A percentile compares a stretch with the other conserved stretches of the same genome.
Evolutionary conservation across 2,329 filamentous ascomycete genomes (phyloP).

Genomic region (Monosporascus sp.): DNA sequence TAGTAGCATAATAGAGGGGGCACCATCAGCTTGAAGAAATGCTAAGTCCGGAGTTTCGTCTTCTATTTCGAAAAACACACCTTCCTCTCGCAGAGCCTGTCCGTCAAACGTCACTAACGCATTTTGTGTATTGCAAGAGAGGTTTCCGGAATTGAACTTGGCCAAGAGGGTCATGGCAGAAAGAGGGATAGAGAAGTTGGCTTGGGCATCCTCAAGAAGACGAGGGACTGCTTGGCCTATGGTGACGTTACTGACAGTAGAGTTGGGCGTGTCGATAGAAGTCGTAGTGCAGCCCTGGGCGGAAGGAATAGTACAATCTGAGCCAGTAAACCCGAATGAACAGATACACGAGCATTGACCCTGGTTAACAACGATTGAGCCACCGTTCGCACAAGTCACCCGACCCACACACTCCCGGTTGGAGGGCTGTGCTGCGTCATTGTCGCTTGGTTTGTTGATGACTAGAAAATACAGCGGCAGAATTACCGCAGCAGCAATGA

Average conservation of each 20-base stretch:
- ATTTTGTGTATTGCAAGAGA: constrained; percentile 83
- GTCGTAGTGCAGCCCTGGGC: constrained; percentile 50
- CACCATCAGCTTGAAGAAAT: constrained; percentile 10
- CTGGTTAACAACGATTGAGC: constrained; percentile 64
- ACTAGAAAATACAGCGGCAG: constrained; percentile 66
- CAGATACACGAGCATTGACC: constrained; percentile 81
- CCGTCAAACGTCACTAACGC: constrained; percentile 81
- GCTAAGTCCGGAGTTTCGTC: constrained; percentile 15
- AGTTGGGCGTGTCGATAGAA: constrained; percentile 33
- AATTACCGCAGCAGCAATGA: constrained; percentile 76
- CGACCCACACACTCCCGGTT: constrained; percentile 53
- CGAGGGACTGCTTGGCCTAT: constrained; percentile 74
- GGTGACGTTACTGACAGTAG: constrained; percentile 61
- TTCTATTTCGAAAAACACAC: constrained; percentile 20
- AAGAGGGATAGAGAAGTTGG: constrained; percentile 72
- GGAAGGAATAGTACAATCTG: constrained; percentile 43
- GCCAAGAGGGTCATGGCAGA: constrained; percentile 64
- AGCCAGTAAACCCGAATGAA: constrained; percentile 74
- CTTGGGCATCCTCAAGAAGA: constrained; percentile 59
- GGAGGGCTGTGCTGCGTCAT: constrained; percentile 27
- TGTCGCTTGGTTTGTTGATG: constrained; percentile 41
- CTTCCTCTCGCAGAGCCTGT: constrained; percentile 32
- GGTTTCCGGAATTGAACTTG: constrained; percentile 66
- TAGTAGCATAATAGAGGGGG: constrained; percentile 17
- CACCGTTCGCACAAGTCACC: constrained; percentile 72